Percentiles rank a stretch among this genome's conserved stretches.
Evolutionary conservation across 768 basidiomycete species (phyloP).

Genomic region (Suillus bovinus): DNA sequence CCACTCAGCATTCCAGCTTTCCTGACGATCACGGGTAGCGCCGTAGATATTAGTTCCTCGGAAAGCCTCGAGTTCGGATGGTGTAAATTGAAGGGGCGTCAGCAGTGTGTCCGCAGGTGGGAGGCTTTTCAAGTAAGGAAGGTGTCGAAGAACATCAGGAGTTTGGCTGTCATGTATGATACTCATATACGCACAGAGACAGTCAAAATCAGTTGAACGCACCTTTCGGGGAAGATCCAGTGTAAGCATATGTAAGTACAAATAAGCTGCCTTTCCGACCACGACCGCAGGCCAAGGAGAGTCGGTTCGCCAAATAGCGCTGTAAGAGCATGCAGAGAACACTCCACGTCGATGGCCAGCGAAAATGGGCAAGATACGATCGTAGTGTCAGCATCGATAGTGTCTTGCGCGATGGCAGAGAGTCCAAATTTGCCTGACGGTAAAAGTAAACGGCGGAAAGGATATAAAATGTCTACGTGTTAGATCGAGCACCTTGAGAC

Average conservation of each 20-base stretch:
- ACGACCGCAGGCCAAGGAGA: slow-evolving; percentile 30
- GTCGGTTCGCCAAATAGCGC: slow-evolving; percentile 34
- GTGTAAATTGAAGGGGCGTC: slow-evolving; percentile 75
- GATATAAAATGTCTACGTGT: slow-evolving; percentile 1
- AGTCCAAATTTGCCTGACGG: slow-evolving; percentile 46
- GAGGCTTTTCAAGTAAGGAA: slow-evolving; percentile 66
- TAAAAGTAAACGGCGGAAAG: slow-evolving; percentile 13
- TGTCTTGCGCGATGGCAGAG: slow-evolving; percentile 48
- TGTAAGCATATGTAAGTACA: slow-evolving; percentile 68
- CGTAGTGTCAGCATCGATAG: slow-evolving; percentile 49
- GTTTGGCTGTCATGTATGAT: slow-evolving; percentile 12
- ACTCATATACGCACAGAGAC: slow-evolving; percentile 6
- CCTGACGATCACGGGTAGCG: slow-evolving; percentile 67
- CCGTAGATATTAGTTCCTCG: slow-evolving; percentile 80
- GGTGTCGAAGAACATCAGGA: slow-evolving; percentile 35
- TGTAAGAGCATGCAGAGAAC: slow-evolving; percentile 46
- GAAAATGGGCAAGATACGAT: slow-evolving; percentile 70
- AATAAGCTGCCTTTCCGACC: slow-evolving; percentile 69
- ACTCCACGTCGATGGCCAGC: slow-evolving; percentile 59
- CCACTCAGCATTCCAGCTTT: slow-evolving; percentile 68
- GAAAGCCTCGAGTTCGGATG: slow-evolving; percentile 61
- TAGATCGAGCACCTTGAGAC: slow-evolving; percentile 41
- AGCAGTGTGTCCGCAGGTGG: slow-evolving; percentile 56
- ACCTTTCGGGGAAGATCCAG: slow-evolving; percentile 49
- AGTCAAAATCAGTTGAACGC: background rate